Evolutionary conservation across 495 filamentous ascomycete genomes (phyloP), one percentile per base, ranked within the genome.

Genomic region (Penicillium ucsense): DNA sequence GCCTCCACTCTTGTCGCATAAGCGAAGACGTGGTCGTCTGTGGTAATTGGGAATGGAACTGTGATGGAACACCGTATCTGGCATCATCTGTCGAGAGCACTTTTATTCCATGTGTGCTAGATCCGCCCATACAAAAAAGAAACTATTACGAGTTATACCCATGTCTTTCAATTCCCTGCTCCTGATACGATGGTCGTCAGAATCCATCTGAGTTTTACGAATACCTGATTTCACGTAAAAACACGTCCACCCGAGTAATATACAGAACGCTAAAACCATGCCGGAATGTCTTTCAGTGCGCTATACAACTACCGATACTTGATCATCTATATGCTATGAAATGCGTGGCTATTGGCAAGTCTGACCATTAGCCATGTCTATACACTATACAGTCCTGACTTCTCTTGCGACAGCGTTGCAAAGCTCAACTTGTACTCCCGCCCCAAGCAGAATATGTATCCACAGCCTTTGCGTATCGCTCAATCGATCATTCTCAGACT

Each of bases 401-500:
- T 94, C 84, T 63, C 70, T 83, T 35, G 89, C 87, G 61, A 89
- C 78, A 6, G 87, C 90, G 72, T 90, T 83, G 66, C 89, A 95
- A 46, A 97, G 64, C 63, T 95, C 89, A 30, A 97, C 90, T 53
- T 70, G 75, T 8, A 98, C 76, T 1, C 91, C 89, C 3, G 89
- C 89, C 3, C 82, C 82, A 4, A 79, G 81, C 41, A 98, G 68
- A 3, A 96, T 88, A 74, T 96, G 86, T 55, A 96, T 95, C 92
- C 92, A 98, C 35, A 98, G 71, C 53, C 92, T 75, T 67, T 98
- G 92, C 33, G 89, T 94, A 74, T 98, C 92, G 66, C 91, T 95
- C 59, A 98, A 72, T 32, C 89, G 80, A 73, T 98, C 92, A 71
- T 95, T 96, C 68, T 89, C 88, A 50, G 84, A 89, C 75, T 95